A percentile compares a stretch with the other conserved stretches of the same genome.
Conservation (phyloP, 2,329 filamentous ascomycete species). For the Coniochaeta ligniaria region DNA sequence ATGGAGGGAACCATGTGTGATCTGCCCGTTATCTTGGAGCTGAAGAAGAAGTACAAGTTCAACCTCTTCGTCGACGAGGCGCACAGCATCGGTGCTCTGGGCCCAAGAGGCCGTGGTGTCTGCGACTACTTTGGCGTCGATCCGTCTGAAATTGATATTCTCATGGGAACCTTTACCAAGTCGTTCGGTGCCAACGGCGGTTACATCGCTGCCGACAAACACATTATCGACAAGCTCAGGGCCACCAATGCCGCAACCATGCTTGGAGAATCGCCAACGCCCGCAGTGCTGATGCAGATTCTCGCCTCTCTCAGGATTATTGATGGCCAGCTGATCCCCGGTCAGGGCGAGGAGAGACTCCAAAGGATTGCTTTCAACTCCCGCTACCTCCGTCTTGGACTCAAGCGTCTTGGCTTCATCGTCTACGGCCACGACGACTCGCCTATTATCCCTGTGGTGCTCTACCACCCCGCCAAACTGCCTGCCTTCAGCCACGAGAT, state of each 20-base stretch:
- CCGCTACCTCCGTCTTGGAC: conserved; percentile 89
- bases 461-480: conserved; percentile 99
- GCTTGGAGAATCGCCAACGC: conserved; percentile 80
- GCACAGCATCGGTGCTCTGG: conserved; percentile 89
- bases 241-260: conserved; percentile 79
- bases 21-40: conserved; percentile 75
- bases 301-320: conserved; percentile 81
- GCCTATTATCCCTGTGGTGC: conserved; percentile 86
- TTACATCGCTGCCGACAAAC: conserved; percentile 84
- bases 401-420: conserved; percentile 95
- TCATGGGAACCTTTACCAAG: conserved; percentile 98
- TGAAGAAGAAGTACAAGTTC: conserved; percentile 97
- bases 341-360: conserved; percentile 90
- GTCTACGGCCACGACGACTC: conserved; percentile 97
- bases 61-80: conserved; percentile 93
- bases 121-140: conserved; percentile 97
- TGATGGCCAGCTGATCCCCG: conserved; percentile 76
- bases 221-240: conserved; percentile 86
- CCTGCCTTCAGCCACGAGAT: conserved; percentile 98
- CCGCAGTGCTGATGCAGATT: conserved; percentile 87
- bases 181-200: conserved; percentile 98
- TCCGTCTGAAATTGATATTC: conserved; percentile 79
- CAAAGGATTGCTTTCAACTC: conserved; percentile 98
- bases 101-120: conserved; percentile 81
- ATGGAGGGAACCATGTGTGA: conserved; percentile 99